These are phyloP conservation scores for Elongisporangium undulatum DNA, from an alignment of 352 stramenopile species.

Conservation along the genomic window DNA sequence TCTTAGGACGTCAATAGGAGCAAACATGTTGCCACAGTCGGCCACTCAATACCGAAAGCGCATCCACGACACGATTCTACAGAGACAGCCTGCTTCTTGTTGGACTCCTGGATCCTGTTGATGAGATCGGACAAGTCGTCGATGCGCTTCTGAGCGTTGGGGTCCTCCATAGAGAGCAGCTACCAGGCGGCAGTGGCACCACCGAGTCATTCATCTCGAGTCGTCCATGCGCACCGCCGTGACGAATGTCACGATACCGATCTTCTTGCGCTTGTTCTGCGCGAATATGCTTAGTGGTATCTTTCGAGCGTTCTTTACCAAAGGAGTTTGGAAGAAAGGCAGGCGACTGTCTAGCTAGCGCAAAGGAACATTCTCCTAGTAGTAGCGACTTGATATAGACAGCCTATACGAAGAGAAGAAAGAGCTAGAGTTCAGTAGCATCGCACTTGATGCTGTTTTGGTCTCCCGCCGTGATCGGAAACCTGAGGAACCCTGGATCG, in stretches of 20 bases:
- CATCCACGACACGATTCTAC: conserved; percentile 76
- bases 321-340: too few relatives aligned
- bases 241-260: conserved; percentile 88
- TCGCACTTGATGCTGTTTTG: too few relatives aligned
- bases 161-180: conserved; percentile 84
- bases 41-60: conserved; percentile 49
- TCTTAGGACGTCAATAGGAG: too few relatives aligned
- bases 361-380: too few relatives aligned
- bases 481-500: too few relatives aligned
- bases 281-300: conserved; percentile 76
- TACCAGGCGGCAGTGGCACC: conserved; percentile 63
- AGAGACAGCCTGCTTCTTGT: conserved; percentile 76
- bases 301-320: too few relatives aligned
- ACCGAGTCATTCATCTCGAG: conserved; percentile 66
- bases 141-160: conserved; percentile 63
- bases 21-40: too few relatives aligned
- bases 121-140: conserved; percentile 56
- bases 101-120: conserved; percentile 58
- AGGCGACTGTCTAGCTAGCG: too few relatives aligned
- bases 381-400: too few relatives aligned
- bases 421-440: too few relatives aligned
- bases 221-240: conserved; percentile 70
- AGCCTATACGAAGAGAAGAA: too few relatives aligned
- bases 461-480: too few relatives aligned
- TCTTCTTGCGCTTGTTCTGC: conserved; percentile 82